Conservation (phyloP, 768 basidiomycete genomes). For the Hericium coralloides region DNA sequence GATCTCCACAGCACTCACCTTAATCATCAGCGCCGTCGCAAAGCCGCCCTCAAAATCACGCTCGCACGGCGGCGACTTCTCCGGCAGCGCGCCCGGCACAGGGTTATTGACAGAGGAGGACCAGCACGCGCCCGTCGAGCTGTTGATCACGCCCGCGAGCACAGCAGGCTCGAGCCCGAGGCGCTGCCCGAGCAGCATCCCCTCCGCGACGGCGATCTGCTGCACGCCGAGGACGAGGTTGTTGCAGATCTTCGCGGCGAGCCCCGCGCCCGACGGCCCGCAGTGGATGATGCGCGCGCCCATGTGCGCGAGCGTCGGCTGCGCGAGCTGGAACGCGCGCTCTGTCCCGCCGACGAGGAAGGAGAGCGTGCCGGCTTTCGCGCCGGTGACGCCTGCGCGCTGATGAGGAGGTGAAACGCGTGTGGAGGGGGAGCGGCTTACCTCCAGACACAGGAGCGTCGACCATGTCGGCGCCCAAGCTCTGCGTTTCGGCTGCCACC, state of each 20-base stretch:
- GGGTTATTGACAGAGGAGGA: constrained; percentile 83
- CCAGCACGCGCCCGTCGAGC: constrained; percentile 79
- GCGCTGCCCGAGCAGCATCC: constrained; percentile 78
- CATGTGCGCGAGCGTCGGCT: constrained; percentile 62
- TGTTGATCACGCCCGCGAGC: constrained; percentile 79
- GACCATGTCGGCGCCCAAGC: constrained; percentile 63
- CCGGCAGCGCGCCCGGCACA: constrained; percentile 63
- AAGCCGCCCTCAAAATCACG: constrained; percentile 82
- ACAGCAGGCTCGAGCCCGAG: constrained; percentile 73
- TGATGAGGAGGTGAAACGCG: neutral
- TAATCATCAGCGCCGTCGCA: constrained; percentile 75
- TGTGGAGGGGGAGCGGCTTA: constrained; percentile 23
- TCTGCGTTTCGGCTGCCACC: constrained; percentile 46
- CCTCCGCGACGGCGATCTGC: constrained; percentile 81
- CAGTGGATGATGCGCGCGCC: constrained; percentile 78
- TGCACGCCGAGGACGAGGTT: constrained; percentile 48
- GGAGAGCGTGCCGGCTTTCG: constrained; percentile 78
- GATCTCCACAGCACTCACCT: constrained; percentile 33
- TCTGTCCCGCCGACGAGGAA: constrained; percentile 85
- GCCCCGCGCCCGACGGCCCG: constrained; percentile 70
- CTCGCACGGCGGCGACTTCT: constrained; percentile 73
- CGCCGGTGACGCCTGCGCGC: constrained; percentile 67
- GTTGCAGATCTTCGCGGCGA: constrained; percentile 89
- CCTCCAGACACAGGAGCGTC: constrained; percentile 96
- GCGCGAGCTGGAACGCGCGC: constrained; percentile 44